Conservation (phyloP, 2,329 filamentous ascomycete genomes). For the Dactylellina cionopaga region DNA sequence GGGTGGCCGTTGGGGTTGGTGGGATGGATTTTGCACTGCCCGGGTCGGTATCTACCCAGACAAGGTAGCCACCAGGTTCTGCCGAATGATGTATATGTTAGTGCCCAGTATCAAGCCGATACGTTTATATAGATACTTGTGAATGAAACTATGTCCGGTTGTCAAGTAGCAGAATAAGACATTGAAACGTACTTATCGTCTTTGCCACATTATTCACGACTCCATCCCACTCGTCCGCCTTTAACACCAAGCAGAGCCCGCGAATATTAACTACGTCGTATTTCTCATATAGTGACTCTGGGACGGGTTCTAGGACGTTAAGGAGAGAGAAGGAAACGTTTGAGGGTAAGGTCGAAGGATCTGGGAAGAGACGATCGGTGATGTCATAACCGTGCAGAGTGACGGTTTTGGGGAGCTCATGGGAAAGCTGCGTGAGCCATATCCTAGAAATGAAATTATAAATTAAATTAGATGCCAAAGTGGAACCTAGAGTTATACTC, state of each 20-base stretch:
- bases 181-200: constrained; percentile 20
- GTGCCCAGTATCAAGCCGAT: too few relatives aligned
- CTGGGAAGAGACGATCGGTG: constrained; percentile 32
- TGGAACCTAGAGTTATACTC: too few relatives aligned
- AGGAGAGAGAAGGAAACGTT: constrained; percentile 32
- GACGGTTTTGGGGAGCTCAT: constrained; percentile 9
- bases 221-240: constrained; percentile 16
- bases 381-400: constrained; percentile 28
- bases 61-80: constrained; percentile 36
- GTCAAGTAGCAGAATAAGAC: background rate
- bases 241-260: constrained; percentile 25
- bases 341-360: constrained; percentile 14
- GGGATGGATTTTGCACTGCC: constrained; percentile 21
- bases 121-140: too few relatives aligned
- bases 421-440: constrained; percentile 27
- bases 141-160: background rate
- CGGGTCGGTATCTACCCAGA: constrained; percentile 37
- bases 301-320: constrained; percentile 13
- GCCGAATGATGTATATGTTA: too few relatives aligned
- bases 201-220: constrained; percentile 31
- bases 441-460: constrained; percentile 28
- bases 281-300: constrained; percentile 19
- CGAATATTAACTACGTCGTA: constrained; percentile 41
- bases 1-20: constrained; percentile 5
- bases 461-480: too few relatives aligned